Percentiles rank a stretch among this genome's conserved stretches.
Evolutionary conservation across 768 basidiomycete species (phyloP).

Genomic region (Pleurotus giganteus): DNA sequence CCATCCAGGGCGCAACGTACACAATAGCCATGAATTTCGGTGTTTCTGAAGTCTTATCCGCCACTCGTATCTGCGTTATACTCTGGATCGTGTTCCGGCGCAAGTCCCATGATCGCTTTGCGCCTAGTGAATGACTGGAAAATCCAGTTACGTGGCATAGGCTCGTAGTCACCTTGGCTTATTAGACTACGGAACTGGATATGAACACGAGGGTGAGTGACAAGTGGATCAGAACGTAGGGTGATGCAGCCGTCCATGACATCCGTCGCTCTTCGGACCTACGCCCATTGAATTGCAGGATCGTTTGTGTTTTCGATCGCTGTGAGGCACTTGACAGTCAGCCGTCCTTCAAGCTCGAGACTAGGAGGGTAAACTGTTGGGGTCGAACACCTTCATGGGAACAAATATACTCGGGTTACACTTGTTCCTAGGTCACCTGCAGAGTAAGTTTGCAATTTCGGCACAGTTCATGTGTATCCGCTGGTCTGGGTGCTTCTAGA

Average conservation of each 20-base stretch:
- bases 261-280: background rate
- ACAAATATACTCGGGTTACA: background rate
- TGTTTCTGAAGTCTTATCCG: slow-evolving; percentile 1
- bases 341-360: background rate
- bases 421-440: slow-evolving; percentile 4
- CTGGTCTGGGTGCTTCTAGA: background rate
- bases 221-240: background rate
- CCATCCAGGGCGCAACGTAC: slow-evolving; percentile 8
- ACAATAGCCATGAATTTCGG: background rate
- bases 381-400: background rate
- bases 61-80: background rate
- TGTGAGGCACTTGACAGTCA: background rate
- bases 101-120: slow-evolving; percentile 2
- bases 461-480: background rate
- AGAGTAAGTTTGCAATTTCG: slow-evolving; percentile 9
- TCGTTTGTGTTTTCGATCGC: background rate
- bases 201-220: background rate
- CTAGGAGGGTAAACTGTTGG: background rate
- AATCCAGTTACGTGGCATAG: background rate
- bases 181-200: background rate
- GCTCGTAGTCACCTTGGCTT: background rate
- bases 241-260: background rate
- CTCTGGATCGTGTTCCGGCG: background rate
- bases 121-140: background rate
- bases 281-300: background rate